A percentile compares a stretch with the other conserved stretches of the same genome.
These are phyloP conservation scores for Cladosporium sp. DNA, from an alignment of 2,329 filamentous ascomycete species.

Conservation along the genomic window DNA sequence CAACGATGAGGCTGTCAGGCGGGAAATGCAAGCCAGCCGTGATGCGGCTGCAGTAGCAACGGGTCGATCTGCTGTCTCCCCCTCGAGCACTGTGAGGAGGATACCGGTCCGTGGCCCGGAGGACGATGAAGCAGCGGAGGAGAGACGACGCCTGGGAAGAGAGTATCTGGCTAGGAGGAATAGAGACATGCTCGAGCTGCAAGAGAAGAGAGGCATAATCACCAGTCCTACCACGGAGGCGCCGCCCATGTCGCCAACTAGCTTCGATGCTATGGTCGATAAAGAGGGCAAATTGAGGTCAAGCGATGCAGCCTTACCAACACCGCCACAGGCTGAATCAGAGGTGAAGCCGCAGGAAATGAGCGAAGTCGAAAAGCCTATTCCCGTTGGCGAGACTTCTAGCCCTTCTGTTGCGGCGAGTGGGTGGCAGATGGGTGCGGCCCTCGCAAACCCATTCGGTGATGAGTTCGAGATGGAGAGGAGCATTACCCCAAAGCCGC, in stretches of 20 bases:
- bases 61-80: slow-evolving; percentile 21
- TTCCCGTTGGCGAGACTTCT: slow-evolving; percentile 14
- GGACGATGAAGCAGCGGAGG: slow-evolving; percentile 28
- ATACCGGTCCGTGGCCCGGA: slow-evolving; percentile 25
- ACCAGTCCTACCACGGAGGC: slow-evolving; percentile 14
- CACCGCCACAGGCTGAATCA: not conserved
- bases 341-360: slow-evolving; percentile 14
- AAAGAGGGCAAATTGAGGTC: slow-evolving; percentile 25
- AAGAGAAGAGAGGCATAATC: slow-evolving; percentile 21
- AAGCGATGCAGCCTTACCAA: not conserved
- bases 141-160: slow-evolving; percentile 29
- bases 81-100: slow-evolving; percentile 22
- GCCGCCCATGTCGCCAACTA: slow-evolving; percentile 14
- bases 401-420: slow-evolving; percentile 15
- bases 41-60: slow-evolving; percentile 31
- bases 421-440: slow-evolving; percentile 35
- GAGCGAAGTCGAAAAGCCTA: slow-evolving; percentile 18
- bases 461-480: slow-evolving; percentile 35
- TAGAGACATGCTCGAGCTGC: slow-evolving; percentile 29
- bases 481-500: slow-evolving; percentile 38
- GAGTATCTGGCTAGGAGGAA: slow-evolving; percentile 32
- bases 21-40: slow-evolving; percentile 26
- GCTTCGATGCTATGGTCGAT: slow-evolving; percentile 29
- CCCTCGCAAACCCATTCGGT: slow-evolving; percentile 40
- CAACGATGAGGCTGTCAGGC: slow-evolving; percentile 23